These are phyloP conservation scores for Nematocida sp. DNA, from an alignment of 371 early-diverging fungal species.

Conservation along the genomic window DNA sequence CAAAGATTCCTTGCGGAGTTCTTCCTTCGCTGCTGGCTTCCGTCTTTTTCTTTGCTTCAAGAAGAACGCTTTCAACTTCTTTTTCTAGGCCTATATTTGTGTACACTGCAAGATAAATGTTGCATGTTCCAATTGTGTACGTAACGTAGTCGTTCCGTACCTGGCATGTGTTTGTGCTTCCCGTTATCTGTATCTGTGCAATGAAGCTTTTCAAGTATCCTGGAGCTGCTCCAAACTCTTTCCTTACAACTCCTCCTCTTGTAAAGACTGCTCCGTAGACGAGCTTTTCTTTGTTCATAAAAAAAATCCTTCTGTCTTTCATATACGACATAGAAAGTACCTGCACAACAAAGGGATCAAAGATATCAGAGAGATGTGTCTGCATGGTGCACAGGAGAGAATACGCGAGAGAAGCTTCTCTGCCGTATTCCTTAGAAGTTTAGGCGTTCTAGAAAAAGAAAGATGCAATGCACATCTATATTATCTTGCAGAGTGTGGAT, in stretches of 20 bases:
- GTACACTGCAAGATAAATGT: conserved; percentile 39
- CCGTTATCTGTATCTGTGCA: not conserved
- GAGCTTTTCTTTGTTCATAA: not conserved
- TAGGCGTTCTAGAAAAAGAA: no score
- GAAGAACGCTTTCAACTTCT: conserved; percentile 25
- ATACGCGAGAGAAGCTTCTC: no score
- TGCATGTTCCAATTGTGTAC: conserved; percentile 10
- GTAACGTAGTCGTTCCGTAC: conserved; percentile 27
- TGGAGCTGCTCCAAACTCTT: conserved; percentile 15
- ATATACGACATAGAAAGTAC: no score
- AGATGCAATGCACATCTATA: no score
- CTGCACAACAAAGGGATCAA: no score
- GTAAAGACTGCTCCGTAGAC: conserved; percentile 31
- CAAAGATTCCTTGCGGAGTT: not conserved
- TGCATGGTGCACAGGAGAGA: no score
- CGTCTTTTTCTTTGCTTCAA: conserved; percentile 16
- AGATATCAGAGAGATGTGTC: no score
- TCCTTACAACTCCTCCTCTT: conserved; percentile 29
- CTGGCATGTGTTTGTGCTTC: not conserved
- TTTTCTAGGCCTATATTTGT: conserved; percentile 12
- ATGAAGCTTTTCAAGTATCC: conserved; percentile 14
- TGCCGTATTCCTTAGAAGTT: no score
- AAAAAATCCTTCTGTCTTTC: no score
- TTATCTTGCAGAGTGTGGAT: no score
- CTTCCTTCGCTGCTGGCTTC: conserved; percentile 7